phyloP scores from a whole-genome alignment of 352 stramenopile genomes.

The Phytopythium cucurbitacearum region DNA sequence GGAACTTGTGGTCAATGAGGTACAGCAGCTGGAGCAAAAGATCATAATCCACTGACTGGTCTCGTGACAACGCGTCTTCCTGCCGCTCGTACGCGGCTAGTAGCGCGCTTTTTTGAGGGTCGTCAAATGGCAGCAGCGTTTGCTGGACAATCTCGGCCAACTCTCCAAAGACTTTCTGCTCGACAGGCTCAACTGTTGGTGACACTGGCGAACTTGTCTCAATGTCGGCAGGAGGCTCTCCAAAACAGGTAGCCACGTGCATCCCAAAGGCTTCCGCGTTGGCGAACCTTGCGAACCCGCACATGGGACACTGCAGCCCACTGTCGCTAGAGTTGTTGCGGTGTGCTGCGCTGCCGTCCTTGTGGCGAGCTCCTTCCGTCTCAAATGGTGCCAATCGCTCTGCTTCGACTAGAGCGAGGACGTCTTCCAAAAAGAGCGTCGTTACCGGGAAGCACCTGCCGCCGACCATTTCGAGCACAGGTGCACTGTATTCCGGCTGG shows the following conservation, averaged over 20 bases:
- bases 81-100: constrained; percentile 57
- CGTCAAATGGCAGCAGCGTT: constrained; percentile 22
- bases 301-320: constrained; percentile 80
- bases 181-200: constrained; percentile 8
- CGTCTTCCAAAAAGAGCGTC: constrained; percentile 91
- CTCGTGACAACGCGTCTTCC: constrained; percentile 48
- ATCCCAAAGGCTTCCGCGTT: constrained; percentile 85
- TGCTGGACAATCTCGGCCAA: constrained; percentile 36
- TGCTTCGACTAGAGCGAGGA: constrained; percentile 46
- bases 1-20: constrained; percentile 55
- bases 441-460: constrained; percentile 89
- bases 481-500: constrained; percentile 56
- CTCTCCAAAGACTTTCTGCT: constrained; percentile 11
- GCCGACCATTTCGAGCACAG: constrained; percentile 73
- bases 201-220: not conserved
- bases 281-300: constrained; percentile 56
- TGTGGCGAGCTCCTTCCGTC: not conserved
- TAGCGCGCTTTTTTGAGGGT: constrained; percentile 30
- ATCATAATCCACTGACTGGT: constrained; percentile 70
- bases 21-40: constrained; percentile 62
- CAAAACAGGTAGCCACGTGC: constrained; percentile 82
- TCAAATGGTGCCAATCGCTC: constrained; percentile 21
- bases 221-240: constrained; percentile 25
- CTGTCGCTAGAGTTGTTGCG: constrained; percentile 5
- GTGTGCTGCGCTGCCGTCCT: not conserved